Evolutionary conservation across 176 grass and related monocot species (phyloP).

Genomic region (Carex littledalei): DNA sequence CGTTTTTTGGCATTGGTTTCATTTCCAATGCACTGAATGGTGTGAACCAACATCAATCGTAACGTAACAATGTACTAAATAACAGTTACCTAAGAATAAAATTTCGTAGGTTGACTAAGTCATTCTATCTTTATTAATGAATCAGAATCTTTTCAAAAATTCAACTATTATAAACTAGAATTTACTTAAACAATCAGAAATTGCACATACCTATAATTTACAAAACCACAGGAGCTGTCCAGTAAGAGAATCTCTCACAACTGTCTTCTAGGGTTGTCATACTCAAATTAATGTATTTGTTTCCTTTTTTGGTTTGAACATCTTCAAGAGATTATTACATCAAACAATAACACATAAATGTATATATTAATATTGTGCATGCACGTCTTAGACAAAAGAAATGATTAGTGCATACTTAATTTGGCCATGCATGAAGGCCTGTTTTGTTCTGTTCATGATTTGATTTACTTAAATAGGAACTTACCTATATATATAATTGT

Average conservation of each 20-base stretch:
- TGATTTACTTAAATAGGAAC: slow-evolving; percentile 7
- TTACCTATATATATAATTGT: background rate
- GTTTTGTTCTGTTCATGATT: slow-evolving; percentile 25
- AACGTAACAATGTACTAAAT: background rate
- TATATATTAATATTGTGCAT: background rate
- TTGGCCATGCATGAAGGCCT: slow-evolving; percentile 1
- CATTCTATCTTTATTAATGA: background rate
- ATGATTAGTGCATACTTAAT: slow-evolving; percentile 11
- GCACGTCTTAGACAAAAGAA: background rate
- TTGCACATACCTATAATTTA: background rate
- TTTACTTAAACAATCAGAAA: background rate
- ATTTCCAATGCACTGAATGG: background rate
- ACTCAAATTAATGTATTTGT: background rate
- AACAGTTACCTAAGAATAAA: background rate
- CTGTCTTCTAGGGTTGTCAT: background rate
- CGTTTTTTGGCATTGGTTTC: background rate
- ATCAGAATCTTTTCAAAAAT: background rate
- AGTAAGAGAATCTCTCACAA: background rate
- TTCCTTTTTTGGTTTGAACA: background rate
- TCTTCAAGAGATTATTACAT: background rate
- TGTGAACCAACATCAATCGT: background rate
- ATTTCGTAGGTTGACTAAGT: background rate
- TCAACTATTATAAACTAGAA: background rate
- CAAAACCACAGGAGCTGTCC: background rate
- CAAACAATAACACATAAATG: background rate